Base-by-base conservation (phyloP, 108 stramenopile genomes). In the Skeletonema marinoi region DNA sequence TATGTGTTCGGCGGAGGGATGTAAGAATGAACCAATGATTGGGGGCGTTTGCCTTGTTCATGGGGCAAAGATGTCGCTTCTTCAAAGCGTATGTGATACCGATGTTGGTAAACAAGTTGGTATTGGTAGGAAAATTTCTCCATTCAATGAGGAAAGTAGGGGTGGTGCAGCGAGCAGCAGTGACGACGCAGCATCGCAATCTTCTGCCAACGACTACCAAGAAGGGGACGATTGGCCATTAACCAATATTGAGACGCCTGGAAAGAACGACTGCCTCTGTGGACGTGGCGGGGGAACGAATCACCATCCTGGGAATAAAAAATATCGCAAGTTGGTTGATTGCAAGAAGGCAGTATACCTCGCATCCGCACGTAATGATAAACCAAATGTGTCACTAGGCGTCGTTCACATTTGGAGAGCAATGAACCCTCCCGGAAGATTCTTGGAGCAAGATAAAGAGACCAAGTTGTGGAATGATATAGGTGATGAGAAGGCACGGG, bases 401-500 rank as follows among this genome's bases (percentile, higher is more conserved):
- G n/a, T 61, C 4, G 59, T 68, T 8, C 14, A 19, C 10, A 30
- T 30, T 31, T 68, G 67, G 67, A 35, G 71, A 35, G 42, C 39
- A 21, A 32, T 65, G 41, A 36, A 65, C 0, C 77, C 77, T 4
- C 77, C 77, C 10, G 77, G 77, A 4, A 16, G 77, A 32, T 78
- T 78, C 36, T 56, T 78, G 13, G 41, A 78, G 71, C 70, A 71
- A 30, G 65, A 71, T 42, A 16, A n/a, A 33, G 12, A 17, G 19
- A 77, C 71, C 3, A 38, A 17, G 60, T 59, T 73, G 41, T 78
- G 54, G 70, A 36, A 66, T 35, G 77, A 78, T 19, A 64, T 78
- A 31, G 77, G 71, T 7, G 77, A 78, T 29, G 46, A 72, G 56
- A 84, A 82, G 68, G 87, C 85, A 36, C 54, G 85, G 51, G 87